Evolutionary conservation across 306 rosid species (phyloP).

Genomic region (Trifolium repens): DNA sequence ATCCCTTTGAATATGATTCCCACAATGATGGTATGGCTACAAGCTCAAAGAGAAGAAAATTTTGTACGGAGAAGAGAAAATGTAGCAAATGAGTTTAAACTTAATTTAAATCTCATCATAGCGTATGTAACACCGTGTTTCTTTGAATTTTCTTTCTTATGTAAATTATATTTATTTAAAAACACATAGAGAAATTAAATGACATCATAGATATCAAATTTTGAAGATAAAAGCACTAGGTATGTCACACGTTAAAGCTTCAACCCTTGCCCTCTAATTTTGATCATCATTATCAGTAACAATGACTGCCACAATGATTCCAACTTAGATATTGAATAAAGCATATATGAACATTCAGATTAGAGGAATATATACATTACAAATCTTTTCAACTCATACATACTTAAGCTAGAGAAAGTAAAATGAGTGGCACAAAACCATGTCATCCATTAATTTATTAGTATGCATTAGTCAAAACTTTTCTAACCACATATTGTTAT

Average conservation of each 20-base stretch:
- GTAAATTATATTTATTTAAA: too few relatives aligned
- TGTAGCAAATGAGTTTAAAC: too few relatives aligned
- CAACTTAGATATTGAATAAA: not conserved
- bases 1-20: too few relatives aligned
- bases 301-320: conserved; percentile 5
- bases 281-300: conserved; percentile 7
- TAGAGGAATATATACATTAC: not conserved
- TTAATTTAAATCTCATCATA: too few relatives aligned
- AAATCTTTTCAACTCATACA: not conserved
- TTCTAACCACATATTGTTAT: conserved; percentile 15
- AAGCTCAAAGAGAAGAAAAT: too few relatives aligned
- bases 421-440: conserved; percentile 30
- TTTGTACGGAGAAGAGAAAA: too few relatives aligned
- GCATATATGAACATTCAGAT: conserved; percentile 9
- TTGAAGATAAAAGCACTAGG: not conserved
- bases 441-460: conserved; percentile 35
- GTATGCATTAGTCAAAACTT: not conserved
- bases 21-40: too few relatives aligned
- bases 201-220: too few relatives aligned
- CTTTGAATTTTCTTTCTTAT: too few relatives aligned
- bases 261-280: not conserved
- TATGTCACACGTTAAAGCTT: not conserved
- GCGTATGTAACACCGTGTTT: too few relatives aligned
- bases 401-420: not conserved
- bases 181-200: too few relatives aligned